A percentile compares a stretch with the other conserved stretches of the same genome.
phyloP scores from a whole-genome alignment of 176 grass and related monocot species.

The Aegilops umbellulata region DNA sequence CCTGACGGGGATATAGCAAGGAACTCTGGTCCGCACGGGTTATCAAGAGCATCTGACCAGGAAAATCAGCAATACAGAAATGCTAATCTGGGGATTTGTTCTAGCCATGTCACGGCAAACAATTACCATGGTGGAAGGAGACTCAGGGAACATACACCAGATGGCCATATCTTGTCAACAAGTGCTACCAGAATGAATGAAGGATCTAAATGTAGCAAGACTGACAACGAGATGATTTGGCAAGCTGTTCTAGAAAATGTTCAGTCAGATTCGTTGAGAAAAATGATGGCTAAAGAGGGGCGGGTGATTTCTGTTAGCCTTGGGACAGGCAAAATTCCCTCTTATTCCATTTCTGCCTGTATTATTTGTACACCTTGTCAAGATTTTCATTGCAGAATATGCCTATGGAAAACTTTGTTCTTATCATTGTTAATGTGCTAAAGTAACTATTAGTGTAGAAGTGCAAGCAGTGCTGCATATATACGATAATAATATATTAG shows the following conservation, averaged over 20 bases:
- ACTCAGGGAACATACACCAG: conserved; percentile 35
- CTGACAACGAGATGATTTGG: conserved; percentile 83
- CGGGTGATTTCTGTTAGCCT: conserved; percentile 68
- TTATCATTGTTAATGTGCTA: conserved; percentile 5
- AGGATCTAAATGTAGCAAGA: conserved; percentile 43
- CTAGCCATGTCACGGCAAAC: conserved; percentile 12
- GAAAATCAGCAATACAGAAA: conserved; percentile 18
- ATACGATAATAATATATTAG: conserved; percentile 5
- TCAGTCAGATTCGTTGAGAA: conserved; percentile 69
- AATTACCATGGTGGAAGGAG: conserved; percentile 29
- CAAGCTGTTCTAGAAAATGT: conserved; percentile 69
- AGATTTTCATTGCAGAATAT: conserved; percentile 12
- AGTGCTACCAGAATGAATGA: conserved; percentile 39
- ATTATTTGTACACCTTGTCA: conserved; percentile 12
- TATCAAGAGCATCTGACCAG: conserved; percentile 20
- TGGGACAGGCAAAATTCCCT: conserved; percentile 67
- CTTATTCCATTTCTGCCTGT: neutral
- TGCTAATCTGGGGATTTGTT: conserved; percentile 23
- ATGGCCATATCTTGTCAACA: conserved; percentile 25
- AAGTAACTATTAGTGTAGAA: neutral
- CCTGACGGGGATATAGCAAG: conserved; percentile 26
- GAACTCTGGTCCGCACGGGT: conserved; percentile 30
- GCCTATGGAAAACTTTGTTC: neutral
- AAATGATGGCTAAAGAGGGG: conserved; percentile 76
- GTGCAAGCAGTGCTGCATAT: neutral